These are phyloP conservation scores for Capsicum rhomboideum DNA, from an alignment of 257 asterid species.

Conservation along the genomic window DNA sequence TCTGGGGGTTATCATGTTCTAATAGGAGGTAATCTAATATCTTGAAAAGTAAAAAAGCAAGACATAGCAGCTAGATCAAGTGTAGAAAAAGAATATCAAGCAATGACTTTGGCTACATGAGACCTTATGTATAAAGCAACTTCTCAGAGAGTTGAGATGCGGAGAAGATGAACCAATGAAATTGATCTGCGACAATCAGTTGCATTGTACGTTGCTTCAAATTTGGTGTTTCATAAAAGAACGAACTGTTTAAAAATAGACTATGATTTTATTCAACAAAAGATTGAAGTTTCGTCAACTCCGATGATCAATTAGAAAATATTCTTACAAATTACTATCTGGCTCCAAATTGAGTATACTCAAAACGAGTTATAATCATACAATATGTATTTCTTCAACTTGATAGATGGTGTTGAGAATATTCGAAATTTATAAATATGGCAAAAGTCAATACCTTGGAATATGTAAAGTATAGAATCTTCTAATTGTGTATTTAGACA, in stretches of 20 bases:
- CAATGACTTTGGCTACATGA: background rate
- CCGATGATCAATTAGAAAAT: background rate
- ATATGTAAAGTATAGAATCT: background rate
- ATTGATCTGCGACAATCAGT: background rate
- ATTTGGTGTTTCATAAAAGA: background rate
- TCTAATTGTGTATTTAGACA: background rate
- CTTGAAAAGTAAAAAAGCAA: background rate
- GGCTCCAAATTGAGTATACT: background rate
- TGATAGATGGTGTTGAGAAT: background rate
- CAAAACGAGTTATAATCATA: background rate
- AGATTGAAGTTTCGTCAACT: too few relatives aligned
- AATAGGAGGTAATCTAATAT: background rate
- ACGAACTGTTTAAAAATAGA: background rate
- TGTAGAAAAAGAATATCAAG: background rate
- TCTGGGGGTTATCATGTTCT: background rate
- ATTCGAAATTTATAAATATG: background rate
- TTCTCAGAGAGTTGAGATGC: background rate
- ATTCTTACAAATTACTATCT: background rate
- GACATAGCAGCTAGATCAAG: background rate
- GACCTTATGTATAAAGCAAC: background rate
- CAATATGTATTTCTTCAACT: background rate
- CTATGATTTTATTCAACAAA: background rate
- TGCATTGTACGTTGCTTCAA: background rate
- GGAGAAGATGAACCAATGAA: background rate
- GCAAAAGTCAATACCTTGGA: background rate